Evolutionary conservation across 306 rosid genomes (phyloP), one percentile per base, ranked within the genome.

Genomic region (Abrus precatorius): DNA sequence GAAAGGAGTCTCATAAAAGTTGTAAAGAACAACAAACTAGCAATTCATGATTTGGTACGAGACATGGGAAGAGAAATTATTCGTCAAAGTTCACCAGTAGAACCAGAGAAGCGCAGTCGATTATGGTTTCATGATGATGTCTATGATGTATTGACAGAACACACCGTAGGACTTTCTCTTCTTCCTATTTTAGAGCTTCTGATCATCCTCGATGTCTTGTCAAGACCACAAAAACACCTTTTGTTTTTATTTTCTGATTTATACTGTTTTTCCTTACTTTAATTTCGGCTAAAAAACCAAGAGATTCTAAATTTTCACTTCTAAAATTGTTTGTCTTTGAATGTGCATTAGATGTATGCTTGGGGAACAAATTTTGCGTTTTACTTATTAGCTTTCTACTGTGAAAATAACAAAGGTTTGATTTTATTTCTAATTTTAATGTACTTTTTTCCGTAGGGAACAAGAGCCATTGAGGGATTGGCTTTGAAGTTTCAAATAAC

Each of bases 1-100:
- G 76, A 84, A 1, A 32, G 82, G 11, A 78, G 84, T n/a, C 88
- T 84, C 4, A 0, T 84, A 11, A 68, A 63, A 11, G 43, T 78
- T 63, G 73, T 28, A 30, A 77, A 53, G 11, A 67, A 43, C 8
- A 77, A 77, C 34, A 66, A 66, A 54, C 74, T 77, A 40, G 32
- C 30, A 41, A 53, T 77, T 65, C 81, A 77, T 77, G 81, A 53
- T 66, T 65, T 77, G 33, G 6, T 77, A 47, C 27, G 75, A 62
- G 86, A 84, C 30, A 87, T 84, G 85, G 90, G 85, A 43, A 59
- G 81, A 54, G 78, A 67, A 72, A 75, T 84, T 11, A 70, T 71
- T 60, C 75, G 81, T 6, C 43, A 57, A 6, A 52, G 28, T 10
- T 75, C 70, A 1, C 55, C 65, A 5, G 27, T 74, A 9, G 28